Evolutionary conservation across 768 basidiomycete species (phyloP), one percentile per base, ranked within the genome.

Genomic region (Suillus sp.): DNA sequence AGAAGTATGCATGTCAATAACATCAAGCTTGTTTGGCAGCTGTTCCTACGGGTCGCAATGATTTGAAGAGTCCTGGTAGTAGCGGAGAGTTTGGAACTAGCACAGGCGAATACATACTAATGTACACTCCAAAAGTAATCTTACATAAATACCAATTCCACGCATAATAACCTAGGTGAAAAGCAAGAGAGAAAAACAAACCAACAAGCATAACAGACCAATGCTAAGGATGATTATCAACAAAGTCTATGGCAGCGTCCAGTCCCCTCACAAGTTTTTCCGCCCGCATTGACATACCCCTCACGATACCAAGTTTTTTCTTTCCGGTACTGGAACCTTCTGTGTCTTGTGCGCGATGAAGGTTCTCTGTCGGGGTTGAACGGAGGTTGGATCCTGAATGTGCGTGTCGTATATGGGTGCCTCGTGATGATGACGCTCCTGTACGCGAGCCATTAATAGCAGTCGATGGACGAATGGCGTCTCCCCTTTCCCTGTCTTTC

Each of bases 171-270:
- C 25, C 20, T 18, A 59, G 13, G 25, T 16, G 32, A 25, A 30
- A 22, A 25, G 37, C 3, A 2, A 50, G 16, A 59, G 4, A 51
- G 34, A 37, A 13, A 34, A 59, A 2, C 2, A 18, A 22, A 32
- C n/a, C 5, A 34, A 38, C 32, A 18, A 11, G 25, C 45, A 45
- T 13, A 13, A 43, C 18, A 58, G 32, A 11, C 34, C 14, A n/a
- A 14, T 25, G 34, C 38, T 61, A 61, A 37, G 48, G 54, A 58
- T 61, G 45, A 25, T 38, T 61, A 65, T 80, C 79, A 25, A 79
- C 79, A 64, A 80, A 80, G 63, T 80, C 79, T 42, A 80, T 72
- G 0, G 79, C 78, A 4, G 78, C 75, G 64, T 80, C 79, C 61
- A 80, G 69, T 32, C 75, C 74, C 48, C 69, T 72, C 20, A 79